These are phyloP conservation scores for Penicillium verhagenii DNA, from an alignment of 495 filamentous ascomycete species.

Conservation along the genomic window DNA sequence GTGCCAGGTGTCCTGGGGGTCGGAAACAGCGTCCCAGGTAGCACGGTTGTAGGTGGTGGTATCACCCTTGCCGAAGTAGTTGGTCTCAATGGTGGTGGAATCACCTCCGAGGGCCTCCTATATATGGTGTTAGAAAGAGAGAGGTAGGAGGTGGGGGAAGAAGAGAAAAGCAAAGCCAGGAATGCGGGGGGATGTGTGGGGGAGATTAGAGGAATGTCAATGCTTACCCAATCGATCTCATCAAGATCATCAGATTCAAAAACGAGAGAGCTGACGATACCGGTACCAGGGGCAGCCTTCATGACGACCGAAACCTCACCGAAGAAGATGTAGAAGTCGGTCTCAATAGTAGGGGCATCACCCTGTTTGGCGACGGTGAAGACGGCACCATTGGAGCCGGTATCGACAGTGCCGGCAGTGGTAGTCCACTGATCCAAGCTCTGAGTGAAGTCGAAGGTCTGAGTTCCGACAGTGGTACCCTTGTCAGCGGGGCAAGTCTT, in stretches of 20 bases:
- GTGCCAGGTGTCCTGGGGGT: slow-evolving; percentile 68
- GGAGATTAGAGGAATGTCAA: neutral
- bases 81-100: slow-evolving; percentile 70
- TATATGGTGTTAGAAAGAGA: slow-evolving; percentile 74
- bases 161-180: slow-evolving; percentile 72
- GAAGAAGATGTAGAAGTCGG: slow-evolving; percentile 9
- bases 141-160: slow-evolving; percentile 54
- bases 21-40: slow-evolving; percentile 51
- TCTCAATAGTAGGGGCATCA: slow-evolving; percentile 70
- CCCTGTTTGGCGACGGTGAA: slow-evolving; percentile 70
- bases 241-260: slow-evolving; percentile 90
- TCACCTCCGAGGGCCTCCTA: slow-evolving; percentile 59
- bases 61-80: slow-evolving; percentile 94
- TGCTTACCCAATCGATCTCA: slow-evolving; percentile 88
- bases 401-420: slow-evolving; percentile 54
- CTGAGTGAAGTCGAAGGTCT: slow-evolving; percentile 13
- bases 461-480: slow-evolving; percentile 11
- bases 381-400: slow-evolving; percentile 54
- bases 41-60: slow-evolving; percentile 77
- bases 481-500: slow-evolving; percentile 21
- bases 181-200: slow-evolving; percentile 12
- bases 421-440: slow-evolving; percentile 51
- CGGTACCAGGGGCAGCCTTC: slow-evolving; percentile 69
- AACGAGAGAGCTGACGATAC: slow-evolving; percentile 79
- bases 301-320: slow-evolving; percentile 62